Conservation (phyloP, 2,329 filamentous ascomycete genomes). For the Aspergillus oerlinghausenensis region DNA sequence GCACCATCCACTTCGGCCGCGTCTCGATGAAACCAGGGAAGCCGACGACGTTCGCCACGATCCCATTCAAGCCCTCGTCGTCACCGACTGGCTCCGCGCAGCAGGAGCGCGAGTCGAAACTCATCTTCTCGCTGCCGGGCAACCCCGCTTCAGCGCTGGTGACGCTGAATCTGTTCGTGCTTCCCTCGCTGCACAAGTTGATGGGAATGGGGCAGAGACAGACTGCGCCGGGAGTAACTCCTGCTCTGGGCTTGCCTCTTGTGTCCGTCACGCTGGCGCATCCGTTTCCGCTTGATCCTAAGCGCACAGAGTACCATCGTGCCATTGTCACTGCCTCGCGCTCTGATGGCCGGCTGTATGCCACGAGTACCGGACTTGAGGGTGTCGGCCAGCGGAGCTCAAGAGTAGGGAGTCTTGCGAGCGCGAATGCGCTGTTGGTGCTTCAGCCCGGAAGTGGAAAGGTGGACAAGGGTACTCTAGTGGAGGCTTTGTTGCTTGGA, state of each 20-base stretch:
- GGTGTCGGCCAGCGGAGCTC: constrained; percentile 70
- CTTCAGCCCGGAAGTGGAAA: constrained; percentile 46
- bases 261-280: constrained; percentile 69
- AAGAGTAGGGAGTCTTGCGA: constrained; percentile 78
- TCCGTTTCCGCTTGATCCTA: constrained; percentile 68
- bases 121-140: constrained; percentile 85
- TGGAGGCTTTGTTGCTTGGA: constrained; percentile 78
- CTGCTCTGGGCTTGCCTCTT: constrained; percentile 63
- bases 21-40: constrained; percentile 98
- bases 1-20: constrained; percentile 92
- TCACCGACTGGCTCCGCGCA: constrained; percentile 38
- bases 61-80: constrained; percentile 55
- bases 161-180: constrained; percentile 88
- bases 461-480: constrained; percentile 64
- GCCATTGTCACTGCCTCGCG: constrained; percentile 62
- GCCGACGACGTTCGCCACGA: constrained; percentile 91
- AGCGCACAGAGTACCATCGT: constrained; percentile 85
- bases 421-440: constrained; percentile 81
- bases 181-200: constrained; percentile 77
- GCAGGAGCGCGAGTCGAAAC: constrained; percentile 57
- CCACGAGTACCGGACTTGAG: constrained; percentile 72
- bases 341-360: constrained; percentile 63
- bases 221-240: constrained; percentile 38
- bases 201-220: constrained; percentile 53
- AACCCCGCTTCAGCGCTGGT: constrained; percentile 93